Percentiles rank a stretch among this genome's conserved stretches.
Conservation (phyloP, 805 yeast species). For the Ogataea minuta region DNA sequence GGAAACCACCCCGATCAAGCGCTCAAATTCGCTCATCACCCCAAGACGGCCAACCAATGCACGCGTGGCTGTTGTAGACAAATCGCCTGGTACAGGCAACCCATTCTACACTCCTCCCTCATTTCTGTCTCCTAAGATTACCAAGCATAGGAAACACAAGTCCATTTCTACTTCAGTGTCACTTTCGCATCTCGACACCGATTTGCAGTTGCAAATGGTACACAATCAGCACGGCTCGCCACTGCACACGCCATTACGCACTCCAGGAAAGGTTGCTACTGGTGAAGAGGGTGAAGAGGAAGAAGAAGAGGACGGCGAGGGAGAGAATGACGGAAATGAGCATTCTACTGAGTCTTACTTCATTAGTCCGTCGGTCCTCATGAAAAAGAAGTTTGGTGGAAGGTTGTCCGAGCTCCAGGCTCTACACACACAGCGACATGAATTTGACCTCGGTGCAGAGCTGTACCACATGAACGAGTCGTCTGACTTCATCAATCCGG, state of each 20-base stretch:
- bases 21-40: slow-evolving; percentile 21
- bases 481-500: slow-evolving; percentile 21
- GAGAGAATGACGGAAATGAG: slow-evolving; percentile 10
- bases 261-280: slow-evolving; percentile 23
- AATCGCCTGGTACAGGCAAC: slow-evolving; percentile 40
- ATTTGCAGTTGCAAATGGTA: slow-evolving; percentile 27
- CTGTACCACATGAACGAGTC: slow-evolving; percentile 5
- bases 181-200: slow-evolving; percentile 32
- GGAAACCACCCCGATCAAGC: slow-evolving; percentile 24
- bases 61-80: slow-evolving; percentile 23
- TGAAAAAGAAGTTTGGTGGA: slow-evolving; percentile 33
- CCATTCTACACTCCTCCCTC: slow-evolving; percentile 50
- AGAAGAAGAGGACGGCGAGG: slow-evolving; percentile 19
- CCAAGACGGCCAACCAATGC: slow-evolving; percentile 22
- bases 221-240: slow-evolving; percentile 27
- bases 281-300: slow-evolving; percentile 14
- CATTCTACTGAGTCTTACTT: slow-evolving; percentile 16
- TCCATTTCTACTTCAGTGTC: slow-evolving; percentile 33
- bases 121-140: slow-evolving; percentile 41
- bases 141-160: slow-evolving; percentile 33
- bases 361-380: slow-evolving; percentile 29
- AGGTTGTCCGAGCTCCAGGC: slow-evolving; percentile 24
- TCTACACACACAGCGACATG: slow-evolving; percentile 3
- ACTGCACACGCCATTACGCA: slow-evolving; percentile 28
- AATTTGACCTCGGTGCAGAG: slow-evolving; percentile 3